phyloP scores from a whole-genome alignment of 345 rosid genomes.

The Turritis glabra region DNA sequence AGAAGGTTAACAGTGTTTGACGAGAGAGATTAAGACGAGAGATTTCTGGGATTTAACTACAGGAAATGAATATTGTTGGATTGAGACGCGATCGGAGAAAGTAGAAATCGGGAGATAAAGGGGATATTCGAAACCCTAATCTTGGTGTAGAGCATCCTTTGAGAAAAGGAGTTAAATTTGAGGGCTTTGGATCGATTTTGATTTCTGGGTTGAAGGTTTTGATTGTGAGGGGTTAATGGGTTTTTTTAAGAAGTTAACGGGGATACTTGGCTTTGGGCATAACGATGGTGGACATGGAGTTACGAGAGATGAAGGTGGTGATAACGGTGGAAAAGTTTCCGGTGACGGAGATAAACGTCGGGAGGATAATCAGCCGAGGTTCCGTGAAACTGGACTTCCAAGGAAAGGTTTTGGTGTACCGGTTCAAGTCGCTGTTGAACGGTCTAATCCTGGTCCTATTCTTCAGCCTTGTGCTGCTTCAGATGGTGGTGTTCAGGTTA shows the following conservation, averaged over 20 bases:
- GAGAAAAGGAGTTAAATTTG: not conserved
- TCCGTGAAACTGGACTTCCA: constrained; percentile 68
- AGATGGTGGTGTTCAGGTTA: constrained; percentile 95
- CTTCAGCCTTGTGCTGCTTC: constrained; percentile 64
- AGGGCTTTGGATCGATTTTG: not conserved
- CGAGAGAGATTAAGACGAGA: not conserved
- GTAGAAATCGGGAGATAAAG: not conserved
- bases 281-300: constrained; percentile 60
- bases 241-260: constrained; percentile 77
- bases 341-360: constrained; percentile 25
- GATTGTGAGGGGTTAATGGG: constrained; percentile 50
- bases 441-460: constrained; percentile 61
- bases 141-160: not conserved
- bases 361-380: constrained; percentile 36
- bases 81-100: constrained; percentile 18
- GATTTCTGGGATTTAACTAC: not conserved
- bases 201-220: not conserved
- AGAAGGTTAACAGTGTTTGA: not conserved
- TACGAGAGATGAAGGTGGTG: constrained; percentile 42
- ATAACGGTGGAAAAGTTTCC: constrained; percentile 8
- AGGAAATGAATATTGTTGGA: not conserved
- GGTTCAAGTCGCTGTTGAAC: constrained; percentile 74
- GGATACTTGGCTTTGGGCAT: constrained; percentile 68
- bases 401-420: constrained; percentile 84
- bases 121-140: constrained; percentile 42